Conservation (phyloP, 345 rosid species). For the Zanthoxylum bungeanum region DNA sequence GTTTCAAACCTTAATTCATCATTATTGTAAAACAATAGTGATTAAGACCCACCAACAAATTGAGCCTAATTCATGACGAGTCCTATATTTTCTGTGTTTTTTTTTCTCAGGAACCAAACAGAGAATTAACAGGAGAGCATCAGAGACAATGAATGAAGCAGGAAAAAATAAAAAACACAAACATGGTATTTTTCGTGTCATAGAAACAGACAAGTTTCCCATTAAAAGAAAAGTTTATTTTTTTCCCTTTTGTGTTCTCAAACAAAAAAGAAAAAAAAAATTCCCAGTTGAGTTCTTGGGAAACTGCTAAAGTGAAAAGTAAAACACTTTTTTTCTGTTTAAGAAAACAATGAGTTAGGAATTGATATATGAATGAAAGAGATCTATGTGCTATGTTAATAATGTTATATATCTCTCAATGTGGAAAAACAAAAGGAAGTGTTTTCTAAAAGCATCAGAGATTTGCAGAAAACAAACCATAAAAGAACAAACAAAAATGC, state of each 20-base stretch:
- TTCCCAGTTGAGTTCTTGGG: neutral
- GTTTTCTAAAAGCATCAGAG: neutral
- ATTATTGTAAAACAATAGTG: neutral
- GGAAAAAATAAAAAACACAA: too few species aligned
- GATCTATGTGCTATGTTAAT: neutral
- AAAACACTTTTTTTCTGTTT: slow-evolving; percentile 6
- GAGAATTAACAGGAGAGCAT: too few species aligned
- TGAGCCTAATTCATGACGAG: neutral
- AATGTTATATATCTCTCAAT: neutral
- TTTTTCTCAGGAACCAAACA: slow-evolving; percentile 26
- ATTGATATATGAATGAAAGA: slow-evolving; percentile 5
- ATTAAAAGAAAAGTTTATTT: too few species aligned
- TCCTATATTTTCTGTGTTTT: neutral
- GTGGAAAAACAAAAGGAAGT: neutral
- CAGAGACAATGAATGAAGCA: too few species aligned
- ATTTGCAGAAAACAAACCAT: neutral
- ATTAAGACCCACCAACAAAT: neutral
- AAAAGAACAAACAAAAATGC: neutral
- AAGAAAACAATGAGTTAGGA: slow-evolving; percentile 1
- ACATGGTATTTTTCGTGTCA: too few species aligned
- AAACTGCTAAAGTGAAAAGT: neutral
- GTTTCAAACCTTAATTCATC: neutral
- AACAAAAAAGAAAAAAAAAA: too few species aligned
- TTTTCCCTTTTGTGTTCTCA: too few species aligned
- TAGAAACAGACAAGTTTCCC: too few species aligned